Conservation (phyloP, 1,139 yeast species). For the Candida sojae region DNA sequence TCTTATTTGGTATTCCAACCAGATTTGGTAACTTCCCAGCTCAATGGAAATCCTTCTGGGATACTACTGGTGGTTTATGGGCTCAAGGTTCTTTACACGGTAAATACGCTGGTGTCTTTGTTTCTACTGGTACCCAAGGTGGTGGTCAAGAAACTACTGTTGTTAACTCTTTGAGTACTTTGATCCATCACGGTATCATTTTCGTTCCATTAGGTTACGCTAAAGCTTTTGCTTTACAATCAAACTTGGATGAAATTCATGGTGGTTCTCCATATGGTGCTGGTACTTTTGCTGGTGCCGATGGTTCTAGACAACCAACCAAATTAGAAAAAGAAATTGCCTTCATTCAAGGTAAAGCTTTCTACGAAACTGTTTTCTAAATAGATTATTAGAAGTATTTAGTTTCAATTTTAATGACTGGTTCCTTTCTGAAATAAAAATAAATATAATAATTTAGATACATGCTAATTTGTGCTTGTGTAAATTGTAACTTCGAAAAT, state of each 20-base stretch:
- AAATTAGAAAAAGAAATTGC: slow-evolving; percentile 68
- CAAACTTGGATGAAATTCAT: slow-evolving; percentile 68
- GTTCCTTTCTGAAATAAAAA: no score
- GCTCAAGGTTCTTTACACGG: slow-evolving; percentile 73
- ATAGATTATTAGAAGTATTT: not conserved
- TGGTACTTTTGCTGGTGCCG: no score
- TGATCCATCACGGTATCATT: slow-evolving; percentile 79
- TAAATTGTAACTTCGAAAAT: no score
- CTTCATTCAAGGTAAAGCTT: slow-evolving; percentile 61
- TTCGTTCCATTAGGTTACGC: slow-evolving; percentile 82
- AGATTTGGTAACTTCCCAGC: slow-evolving; percentile 83
- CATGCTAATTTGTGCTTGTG: no score
- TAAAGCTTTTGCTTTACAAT: slow-evolving; percentile 55
- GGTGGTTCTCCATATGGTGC: slow-evolving; percentile 55
- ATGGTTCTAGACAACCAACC: slow-evolving; percentile 56
- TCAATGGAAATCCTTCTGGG: slow-evolving; percentile 83
- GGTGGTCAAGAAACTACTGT: slow-evolving; percentile 82
- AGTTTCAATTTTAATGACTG: not conserved
- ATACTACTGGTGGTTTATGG: slow-evolving; percentile 82
- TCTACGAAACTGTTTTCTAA: slow-evolving; percentile 3
- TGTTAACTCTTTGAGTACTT: slow-evolving; percentile 62
- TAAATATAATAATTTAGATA: not conserved
- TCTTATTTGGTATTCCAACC: slow-evolving; percentile 81
- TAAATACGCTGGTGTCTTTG: slow-evolving; percentile 75
- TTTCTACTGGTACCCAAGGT: slow-evolving; percentile 79